Percentiles rank a stretch among this genome's conserved stretches.
phyloP scores from a whole-genome alignment of 768 basidiomycete genomes.

The button mushroom (Agaricus bisporus) region DNA sequence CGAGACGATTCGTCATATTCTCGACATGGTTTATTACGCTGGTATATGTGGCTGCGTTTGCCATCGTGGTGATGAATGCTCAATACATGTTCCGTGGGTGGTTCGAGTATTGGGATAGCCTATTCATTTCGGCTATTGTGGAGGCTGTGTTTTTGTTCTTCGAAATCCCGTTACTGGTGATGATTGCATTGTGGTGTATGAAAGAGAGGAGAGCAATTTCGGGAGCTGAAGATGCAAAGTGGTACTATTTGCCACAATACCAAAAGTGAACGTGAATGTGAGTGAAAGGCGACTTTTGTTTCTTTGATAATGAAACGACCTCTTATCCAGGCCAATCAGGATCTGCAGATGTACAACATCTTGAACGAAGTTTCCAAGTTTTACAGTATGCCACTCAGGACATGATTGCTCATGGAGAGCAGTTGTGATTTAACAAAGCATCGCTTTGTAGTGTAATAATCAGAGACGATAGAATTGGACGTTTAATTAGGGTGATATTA shows the following conservation, averaged over 20 bases:
- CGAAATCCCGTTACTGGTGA: not conserved
- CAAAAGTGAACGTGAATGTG: not conserved
- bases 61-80: not conserved
- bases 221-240: not conserved
- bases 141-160: not conserved
- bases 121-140: not conserved
- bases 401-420: too few species aligned
- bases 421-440: too few species aligned
- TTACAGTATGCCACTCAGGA: too few species aligned
- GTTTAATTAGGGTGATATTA: too few species aligned
- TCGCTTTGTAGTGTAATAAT: too few species aligned
- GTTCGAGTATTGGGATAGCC: not conserved
- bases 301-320: too few species aligned
- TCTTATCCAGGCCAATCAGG: too few species aligned
- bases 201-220: not conserved
- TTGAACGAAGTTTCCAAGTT: too few species aligned
- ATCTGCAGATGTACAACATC: too few species aligned
- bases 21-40: not conserved
- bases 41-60: not conserved
- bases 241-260: not conserved
- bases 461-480: too few species aligned
- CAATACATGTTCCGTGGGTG: not conserved
- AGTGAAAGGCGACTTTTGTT: too few species aligned
- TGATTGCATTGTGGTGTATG: slow-evolving; percentile 1
- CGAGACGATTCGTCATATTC: not conserved